phyloP scores from a whole-genome alignment of 176 grass and related monocot species.

The Calamus simplicifolius region DNA sequence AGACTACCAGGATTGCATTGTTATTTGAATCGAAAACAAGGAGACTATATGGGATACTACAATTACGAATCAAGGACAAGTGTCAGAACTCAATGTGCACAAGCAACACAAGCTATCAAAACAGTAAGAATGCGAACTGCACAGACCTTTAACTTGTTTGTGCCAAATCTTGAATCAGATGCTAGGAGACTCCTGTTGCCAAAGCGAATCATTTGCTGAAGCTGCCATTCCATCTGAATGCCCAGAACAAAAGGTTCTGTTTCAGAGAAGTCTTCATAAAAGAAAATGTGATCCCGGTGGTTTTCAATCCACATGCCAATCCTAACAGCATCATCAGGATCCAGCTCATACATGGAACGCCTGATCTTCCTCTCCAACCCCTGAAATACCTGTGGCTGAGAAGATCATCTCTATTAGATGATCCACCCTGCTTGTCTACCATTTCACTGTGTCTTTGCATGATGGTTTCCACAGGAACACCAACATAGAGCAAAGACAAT shows the following conservation, averaged over 20 bases:
- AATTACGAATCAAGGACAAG: conserved; percentile 30
- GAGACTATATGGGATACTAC: conserved; percentile 86
- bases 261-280: conserved; percentile 77
- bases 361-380: conserved; percentile 93
- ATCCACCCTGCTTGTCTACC: conserved; percentile 74
- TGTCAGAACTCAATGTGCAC: conserved; percentile 21
- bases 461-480: conserved; percentile 87
- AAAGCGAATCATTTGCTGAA: conserved; percentile 91
- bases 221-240: conserved; percentile 94
- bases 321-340: conserved; percentile 64
- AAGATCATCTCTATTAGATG: conserved; percentile 91
- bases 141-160: conserved; percentile 86
- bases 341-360: conserved; percentile 60
- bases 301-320: conserved; percentile 72
- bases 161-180: conserved; percentile 91
- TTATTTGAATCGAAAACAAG: conserved; percentile 80
- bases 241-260: conserved; percentile 68
- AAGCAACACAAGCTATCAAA: conserved; percentile 2
- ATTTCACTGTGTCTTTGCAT: conserved; percentile 86
- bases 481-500: conserved; percentile 85
- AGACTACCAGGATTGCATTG: conserved; percentile 81
- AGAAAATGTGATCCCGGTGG: conserved; percentile 73
- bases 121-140: conserved; percentile 3
- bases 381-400: conserved; percentile 91
- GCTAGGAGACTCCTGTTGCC: conserved; percentile 67